Conservation (phyloP, 148 eudicot genomes). For the Limonium bicolor region DNA sequence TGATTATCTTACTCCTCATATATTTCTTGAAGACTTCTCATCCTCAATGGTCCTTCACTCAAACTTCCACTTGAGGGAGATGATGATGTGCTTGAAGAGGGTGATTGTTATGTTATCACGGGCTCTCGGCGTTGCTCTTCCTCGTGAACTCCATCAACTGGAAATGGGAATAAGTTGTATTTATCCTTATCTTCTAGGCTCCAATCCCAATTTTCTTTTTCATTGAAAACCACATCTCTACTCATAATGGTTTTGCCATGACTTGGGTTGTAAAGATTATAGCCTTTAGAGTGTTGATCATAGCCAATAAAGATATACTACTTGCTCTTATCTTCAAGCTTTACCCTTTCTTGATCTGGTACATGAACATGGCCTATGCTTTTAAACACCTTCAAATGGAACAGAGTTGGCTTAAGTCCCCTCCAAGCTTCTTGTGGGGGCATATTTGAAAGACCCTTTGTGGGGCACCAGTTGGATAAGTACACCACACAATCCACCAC, state of each 20-base stretch:
- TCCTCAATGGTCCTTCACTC: not conserved
- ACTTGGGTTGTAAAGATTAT: conserved; percentile 1
- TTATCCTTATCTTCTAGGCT: not conserved
- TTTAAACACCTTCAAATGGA: conserved; percentile 4
- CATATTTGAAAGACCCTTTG: not conserved
- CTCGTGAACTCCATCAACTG: too few species aligned
- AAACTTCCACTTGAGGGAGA: not conserved
- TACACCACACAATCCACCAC: too few species aligned
- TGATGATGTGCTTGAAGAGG: not conserved
- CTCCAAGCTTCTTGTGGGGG: conserved; percentile 5
- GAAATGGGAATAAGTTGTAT: not conserved
- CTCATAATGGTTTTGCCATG: not conserved
- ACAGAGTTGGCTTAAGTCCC: conserved; percentile 1
- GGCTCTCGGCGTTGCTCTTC: not conserved
- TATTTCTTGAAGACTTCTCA: not conserved
- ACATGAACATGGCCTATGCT: conserved; percentile 4
- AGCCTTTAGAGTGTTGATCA: not conserved
- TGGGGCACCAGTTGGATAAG: too few species aligned
- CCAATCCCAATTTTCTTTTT: not conserved
- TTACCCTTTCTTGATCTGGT: not conserved
- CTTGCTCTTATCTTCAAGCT: conserved; percentile 5
- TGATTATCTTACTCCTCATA: not conserved
- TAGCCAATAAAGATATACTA: conserved; percentile 3
- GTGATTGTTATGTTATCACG: not conserved
- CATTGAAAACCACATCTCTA: conserved; percentile 3